Base-by-base conservation (phyloP, 192 early-diverging fungal genomes). In the Backusella macrospora region DNA sequence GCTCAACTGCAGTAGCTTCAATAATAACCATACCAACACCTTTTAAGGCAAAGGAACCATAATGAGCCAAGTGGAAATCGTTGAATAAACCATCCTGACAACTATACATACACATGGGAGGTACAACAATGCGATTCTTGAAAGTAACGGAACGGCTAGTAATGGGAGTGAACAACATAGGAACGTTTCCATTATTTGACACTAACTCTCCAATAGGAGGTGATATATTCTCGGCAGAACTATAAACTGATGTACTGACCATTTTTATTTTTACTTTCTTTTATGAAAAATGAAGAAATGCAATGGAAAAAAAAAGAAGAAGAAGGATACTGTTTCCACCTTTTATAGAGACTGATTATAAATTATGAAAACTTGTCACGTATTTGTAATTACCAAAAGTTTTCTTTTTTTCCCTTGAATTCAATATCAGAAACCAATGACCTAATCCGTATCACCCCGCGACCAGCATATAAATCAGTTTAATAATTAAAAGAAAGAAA, bases 41-140 rank as follows among this genome's bases (percentile, higher is more conserved):
- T 52, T 89, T 84, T 63, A 92, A 72, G 10, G 95, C 94, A 66
- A 82, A 92, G 52, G 91, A 86, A 40, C 91, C 88, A 43, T 78
- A 79, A 75, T 88, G 88, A 7, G 81, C 84, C 0, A 92, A 47
- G 44, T 92, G 90, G 52, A 85, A 92, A 71, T 92, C 87, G 8
- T 83, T 92, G 23, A 89, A 73, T 38, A 84, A 84, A 0, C 92
- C 92, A 74, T 93, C 89, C 14, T 86, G 66, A 7, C 86, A 76
- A n/a, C 88, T 89, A 81, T 92, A 93, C 86, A 86, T 89, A 85
- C 94, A 94, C 94, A 95, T 96, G 52, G 95, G 95, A 26, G 92
- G 85, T 62, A 94, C 89, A 1, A 80, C 81, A 15, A 92, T 77
- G n/a, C 93, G 88, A 82, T 96, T 97, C 47, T 91, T 90, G 68